Percentiles rank a stretch among this genome's conserved stretches.
Conservation (phyloP, 2,329 filamentous ascomycete genomes). For the Claviceps sp. region DNA sequence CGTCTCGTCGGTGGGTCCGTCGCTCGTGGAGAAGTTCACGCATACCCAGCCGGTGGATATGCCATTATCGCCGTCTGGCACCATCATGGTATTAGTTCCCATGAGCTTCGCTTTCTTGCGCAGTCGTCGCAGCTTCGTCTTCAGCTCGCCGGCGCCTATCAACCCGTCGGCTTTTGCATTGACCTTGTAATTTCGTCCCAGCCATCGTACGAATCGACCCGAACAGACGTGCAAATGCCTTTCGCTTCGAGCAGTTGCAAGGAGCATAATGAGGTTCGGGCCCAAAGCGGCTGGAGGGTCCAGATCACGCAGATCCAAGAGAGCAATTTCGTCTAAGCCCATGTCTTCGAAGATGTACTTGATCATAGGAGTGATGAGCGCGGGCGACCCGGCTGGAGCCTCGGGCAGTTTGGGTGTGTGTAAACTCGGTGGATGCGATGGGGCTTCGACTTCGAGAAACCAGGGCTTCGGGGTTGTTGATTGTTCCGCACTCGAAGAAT, state of each 20-base stretch:
- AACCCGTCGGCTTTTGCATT: conserved; percentile 73
- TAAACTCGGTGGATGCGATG: conserved; percentile 35
- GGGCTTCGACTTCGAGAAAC: conserved; percentile 69
- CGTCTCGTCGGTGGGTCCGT: conserved; percentile 36
- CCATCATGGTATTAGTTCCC: conserved; percentile 54
- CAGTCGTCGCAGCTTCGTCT: conserved; percentile 70
- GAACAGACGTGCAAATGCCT: conserved; percentile 87
- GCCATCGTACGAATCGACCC: conserved; percentile 77
- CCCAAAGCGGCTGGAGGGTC: conserved; percentile 82
- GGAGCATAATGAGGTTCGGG: conserved; percentile 79
- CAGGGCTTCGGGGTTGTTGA: conserved; percentile 42
- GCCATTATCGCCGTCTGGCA: conserved; percentile 62
- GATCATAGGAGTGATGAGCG: conserved; percentile 58
- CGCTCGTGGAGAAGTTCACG: conserved; percentile 67
- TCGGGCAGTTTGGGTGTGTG: conserved; percentile 35
- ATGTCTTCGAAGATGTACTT: conserved; percentile 72
- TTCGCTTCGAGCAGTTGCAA: conserved; percentile 82
- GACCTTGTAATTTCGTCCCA: conserved; percentile 59
- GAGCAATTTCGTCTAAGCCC: conserved; percentile 66
- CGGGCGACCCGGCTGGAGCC: conserved; percentile 55
- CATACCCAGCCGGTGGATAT: conserved; percentile 94
- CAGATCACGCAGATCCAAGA: conserved; percentile 73
- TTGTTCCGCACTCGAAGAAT: neutral
- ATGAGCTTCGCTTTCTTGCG: conserved; percentile 71
- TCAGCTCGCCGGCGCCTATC: conserved; percentile 80